Evolutionary conservation across 805 yeast species (phyloP).

Genomic region (Teunomyces atbi): DNA sequence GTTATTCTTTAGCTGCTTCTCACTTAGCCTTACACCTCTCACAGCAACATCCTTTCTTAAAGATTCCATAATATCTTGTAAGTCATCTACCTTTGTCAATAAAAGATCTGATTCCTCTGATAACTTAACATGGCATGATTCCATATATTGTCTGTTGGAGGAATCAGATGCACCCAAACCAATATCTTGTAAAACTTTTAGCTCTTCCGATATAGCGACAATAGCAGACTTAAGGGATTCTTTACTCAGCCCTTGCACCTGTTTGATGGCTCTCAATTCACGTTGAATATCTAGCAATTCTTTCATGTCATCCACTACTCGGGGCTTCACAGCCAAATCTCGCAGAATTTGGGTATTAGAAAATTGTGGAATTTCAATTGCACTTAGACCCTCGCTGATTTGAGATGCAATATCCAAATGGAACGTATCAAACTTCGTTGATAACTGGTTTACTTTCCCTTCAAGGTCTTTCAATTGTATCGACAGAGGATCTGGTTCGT

Average conservation of each 20-base stretch:
- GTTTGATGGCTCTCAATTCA: conserved; percentile 60
- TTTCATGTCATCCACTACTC: conserved; percentile 10
- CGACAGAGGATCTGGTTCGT: conserved; percentile 40
- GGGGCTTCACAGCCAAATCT: not conserved
- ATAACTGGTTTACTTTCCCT: conserved; percentile 14
- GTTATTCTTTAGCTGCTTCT: conserved; percentile 66
- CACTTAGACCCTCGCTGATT: conserved; percentile 17
- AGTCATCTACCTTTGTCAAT: conserved; percentile 79
- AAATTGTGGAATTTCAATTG: conserved; percentile 18
- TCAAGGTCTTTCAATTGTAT: conserved; percentile 20
- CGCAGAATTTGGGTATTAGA: not conserved
- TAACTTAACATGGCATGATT: conserved; percentile 65
- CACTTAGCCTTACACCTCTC: conserved; percentile 80
- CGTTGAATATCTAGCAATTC: conserved; percentile 48
- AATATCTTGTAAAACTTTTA: conserved; percentile 51
- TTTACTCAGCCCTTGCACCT: conserved; percentile 49
- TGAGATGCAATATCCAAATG: conserved; percentile 13
- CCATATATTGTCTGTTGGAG: conserved; percentile 62
- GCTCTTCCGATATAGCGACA: conserved; percentile 40
- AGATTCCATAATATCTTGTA: conserved; percentile 89
- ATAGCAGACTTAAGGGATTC: conserved; percentile 43
- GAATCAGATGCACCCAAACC: conserved; percentile 38
- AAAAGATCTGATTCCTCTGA: conserved; percentile 75
- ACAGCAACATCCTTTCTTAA: conserved; percentile 87
- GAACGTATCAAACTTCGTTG: conserved; percentile 17